Conservation (phyloP, 495 filamentous ascomycete species). For the Letharia lupina region DNA sequence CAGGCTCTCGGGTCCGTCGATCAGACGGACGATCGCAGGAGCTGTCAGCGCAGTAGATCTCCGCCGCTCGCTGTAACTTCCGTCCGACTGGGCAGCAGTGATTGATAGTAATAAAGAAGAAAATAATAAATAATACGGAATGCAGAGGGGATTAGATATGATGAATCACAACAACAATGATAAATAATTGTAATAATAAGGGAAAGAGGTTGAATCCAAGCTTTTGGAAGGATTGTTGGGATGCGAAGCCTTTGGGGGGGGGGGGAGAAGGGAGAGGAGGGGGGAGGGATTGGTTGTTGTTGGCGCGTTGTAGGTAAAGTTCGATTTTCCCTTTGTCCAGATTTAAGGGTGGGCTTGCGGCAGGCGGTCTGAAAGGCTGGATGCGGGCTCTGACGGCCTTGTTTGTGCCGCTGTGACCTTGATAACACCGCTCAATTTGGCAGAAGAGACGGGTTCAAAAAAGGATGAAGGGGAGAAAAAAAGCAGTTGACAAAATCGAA, state of each 20-base stretch:
- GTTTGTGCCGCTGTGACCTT: slow-evolving; percentile 14
- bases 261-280: not conserved
- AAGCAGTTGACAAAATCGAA: not conserved
- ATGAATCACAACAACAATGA: not conserved
- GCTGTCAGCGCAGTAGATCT: slow-evolving; percentile 11
- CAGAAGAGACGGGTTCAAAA: not conserved
- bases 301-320: not conserved
- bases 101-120: not conserved
- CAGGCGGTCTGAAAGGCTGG: slow-evolving; percentile 25
- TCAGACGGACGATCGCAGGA: slow-evolving; percentile 19
- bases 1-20: slow-evolving; percentile 24
- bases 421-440: slow-evolving; percentile 9
- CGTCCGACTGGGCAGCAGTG: not conserved
- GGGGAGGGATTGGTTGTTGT: not conserved
- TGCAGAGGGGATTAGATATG: not conserved
- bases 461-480: not conserved
- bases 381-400: slow-evolving; percentile 20
- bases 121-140: not conserved
- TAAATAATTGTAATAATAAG: not conserved
- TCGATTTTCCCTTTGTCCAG: slow-evolving; percentile 20
- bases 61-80: not conserved
- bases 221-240: not conserved
- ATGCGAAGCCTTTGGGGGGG: not conserved
- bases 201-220: not conserved
- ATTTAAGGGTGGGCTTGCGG: slow-evolving; percentile 24